A percentile compares a stretch with the other conserved stretches of the same genome.
Evolutionary conservation across 1,139 yeast species (phyloP).

Genomic region (Blastobotrys proliferans): DNA sequence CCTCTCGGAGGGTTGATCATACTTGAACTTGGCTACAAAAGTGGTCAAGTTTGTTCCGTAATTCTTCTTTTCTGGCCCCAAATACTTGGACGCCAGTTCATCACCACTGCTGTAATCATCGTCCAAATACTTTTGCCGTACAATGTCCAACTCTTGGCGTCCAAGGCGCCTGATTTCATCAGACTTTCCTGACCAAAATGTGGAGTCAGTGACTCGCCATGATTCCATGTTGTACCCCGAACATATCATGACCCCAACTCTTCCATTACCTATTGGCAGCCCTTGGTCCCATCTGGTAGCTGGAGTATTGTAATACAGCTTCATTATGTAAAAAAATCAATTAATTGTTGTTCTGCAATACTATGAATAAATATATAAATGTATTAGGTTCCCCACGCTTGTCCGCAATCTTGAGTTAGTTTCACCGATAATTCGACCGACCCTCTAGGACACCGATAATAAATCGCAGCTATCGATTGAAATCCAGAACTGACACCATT

Average conservation of each 20-base stretch:
- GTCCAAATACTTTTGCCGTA: slow-evolving; percentile 7
- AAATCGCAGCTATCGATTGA: no score
- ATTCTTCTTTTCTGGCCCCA: slow-evolving; percentile 12
- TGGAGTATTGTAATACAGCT: slow-evolving; percentile 6
- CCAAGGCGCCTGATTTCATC: slow-evolving; percentile 13
- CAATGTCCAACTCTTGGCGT: slow-evolving; percentile 4
- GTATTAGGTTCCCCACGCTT: no score
- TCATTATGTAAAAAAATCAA: no score
- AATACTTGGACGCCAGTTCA: slow-evolving; percentile 12
- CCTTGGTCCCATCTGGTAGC: slow-evolving; percentile 13
- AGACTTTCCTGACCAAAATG: slow-evolving; percentile 15
- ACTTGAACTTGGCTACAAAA: slow-evolving; percentile 4
- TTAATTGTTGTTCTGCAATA: no score
- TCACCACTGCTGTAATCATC: slow-evolving; percentile 8
- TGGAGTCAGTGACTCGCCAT: slow-evolving; percentile 10
- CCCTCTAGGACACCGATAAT: no score
- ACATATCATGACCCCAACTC: slow-evolving; percentile 13
- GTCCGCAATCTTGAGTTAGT: no score
- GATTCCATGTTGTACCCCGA: slow-evolving; percentile 7
- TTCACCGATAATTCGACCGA: no score
- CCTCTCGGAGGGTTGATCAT: no score
- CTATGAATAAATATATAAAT: no score
- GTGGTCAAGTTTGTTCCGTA: slow-evolving; percentile 14
- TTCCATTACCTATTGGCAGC: slow-evolving; percentile 15
- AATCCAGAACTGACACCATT: background rate